Evolutionary conservation across 495 filamentous ascomycete species (phyloP).

Genomic region (Penicillium soppii): DNA sequence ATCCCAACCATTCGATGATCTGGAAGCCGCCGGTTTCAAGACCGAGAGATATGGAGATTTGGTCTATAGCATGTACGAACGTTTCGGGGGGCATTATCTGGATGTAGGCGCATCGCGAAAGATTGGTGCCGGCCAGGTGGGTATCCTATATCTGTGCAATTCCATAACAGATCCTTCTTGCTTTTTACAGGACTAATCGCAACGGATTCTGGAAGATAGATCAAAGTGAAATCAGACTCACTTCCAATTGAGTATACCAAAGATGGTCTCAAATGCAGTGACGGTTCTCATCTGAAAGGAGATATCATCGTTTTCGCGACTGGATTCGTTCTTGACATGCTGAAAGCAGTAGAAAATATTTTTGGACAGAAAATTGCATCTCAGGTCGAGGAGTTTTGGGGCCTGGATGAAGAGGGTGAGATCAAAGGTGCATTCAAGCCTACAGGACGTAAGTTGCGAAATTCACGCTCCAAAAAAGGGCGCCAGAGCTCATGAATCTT

Average conservation of each 20-base stretch:
- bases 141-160: neutral
- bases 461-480: neutral
- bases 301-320: slow-evolving; percentile 39
- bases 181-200: neutral
- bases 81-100: slow-evolving; percentile 36
- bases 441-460: slow-evolving; percentile 22
- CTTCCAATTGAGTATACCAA: slow-evolving; percentile 17
- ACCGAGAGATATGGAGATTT: slow-evolving; percentile 29
- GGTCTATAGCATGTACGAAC: slow-evolving; percentile 22
- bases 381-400: slow-evolving; percentile 34
- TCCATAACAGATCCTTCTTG: neutral
- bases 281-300: slow-evolving; percentile 28
- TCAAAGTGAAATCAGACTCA: slow-evolving; percentile 30
- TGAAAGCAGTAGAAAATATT: slow-evolving; percentile 14
- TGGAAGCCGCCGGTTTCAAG: slow-evolving; percentile 32
- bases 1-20: slow-evolving; percentile 23
- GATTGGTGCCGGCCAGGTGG: slow-evolving; percentile 11
- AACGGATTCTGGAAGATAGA: slow-evolving; percentile 11
- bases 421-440: slow-evolving; percentile 29
- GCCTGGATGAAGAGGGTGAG: slow-evolving; percentile 36
- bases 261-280: slow-evolving; percentile 26
- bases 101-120: slow-evolving; percentile 32
- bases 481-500: neutral
- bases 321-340: slow-evolving; percentile 31
- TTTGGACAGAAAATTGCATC: slow-evolving; percentile 28